Conservation (phyloP, 495 filamentous ascomycete genomes). For the Glutinoglossum americanum region DNA sequence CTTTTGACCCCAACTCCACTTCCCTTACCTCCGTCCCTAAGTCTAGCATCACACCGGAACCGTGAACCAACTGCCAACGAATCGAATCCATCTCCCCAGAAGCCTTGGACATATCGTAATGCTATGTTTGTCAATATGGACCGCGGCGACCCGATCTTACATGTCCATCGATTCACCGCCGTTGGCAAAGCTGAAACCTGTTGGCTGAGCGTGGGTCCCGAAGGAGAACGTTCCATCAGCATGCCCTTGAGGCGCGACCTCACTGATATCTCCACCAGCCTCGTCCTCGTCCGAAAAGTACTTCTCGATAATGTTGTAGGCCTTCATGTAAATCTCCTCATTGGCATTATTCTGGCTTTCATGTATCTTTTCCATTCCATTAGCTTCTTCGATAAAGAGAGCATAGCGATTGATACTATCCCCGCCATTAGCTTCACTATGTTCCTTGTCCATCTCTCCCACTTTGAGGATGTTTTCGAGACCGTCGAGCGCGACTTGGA, state of each 20-base stretch:
- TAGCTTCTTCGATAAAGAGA: slow-evolving; percentile 94
- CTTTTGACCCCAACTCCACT: background rate
- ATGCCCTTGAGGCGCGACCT: slow-evolving; percentile 39
- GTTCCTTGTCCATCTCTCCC: slow-evolving; percentile 93
- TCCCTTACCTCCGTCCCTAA: background rate
- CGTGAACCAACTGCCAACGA: background rate
- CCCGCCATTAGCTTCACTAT: slow-evolving; percentile 40
- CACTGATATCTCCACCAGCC: slow-evolving; percentile 45
- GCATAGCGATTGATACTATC: slow-evolving; percentile 88
- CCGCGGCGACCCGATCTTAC: slow-evolving; percentile 32
- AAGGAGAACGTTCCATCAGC: slow-evolving; percentile 63
- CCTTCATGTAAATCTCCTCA: slow-evolving; percentile 99
- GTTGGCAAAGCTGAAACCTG: slow-evolving; percentile 84
- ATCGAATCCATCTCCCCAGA: background rate
- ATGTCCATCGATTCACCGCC: slow-evolving; percentile 95
- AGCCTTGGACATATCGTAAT: background rate
- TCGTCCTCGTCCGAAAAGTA: slow-evolving; percentile 99
- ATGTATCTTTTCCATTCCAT: slow-evolving; percentile 99
- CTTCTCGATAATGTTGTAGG: slow-evolving; percentile 99
- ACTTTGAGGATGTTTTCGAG: slow-evolving; percentile 99
- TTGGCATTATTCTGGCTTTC: slow-evolving; percentile 99
- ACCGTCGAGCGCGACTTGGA: slow-evolving; percentile 94
- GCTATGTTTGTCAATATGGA: background rate
- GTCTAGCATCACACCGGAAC: background rate
- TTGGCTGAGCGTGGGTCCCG: slow-evolving; percentile 50